Percentiles rank a stretch among this genome's conserved stretches.
Evolutionary conservation across 2,329 filamentous ascomycete genomes (phyloP).

Genomic region (Sporothrix pallida): DNA sequence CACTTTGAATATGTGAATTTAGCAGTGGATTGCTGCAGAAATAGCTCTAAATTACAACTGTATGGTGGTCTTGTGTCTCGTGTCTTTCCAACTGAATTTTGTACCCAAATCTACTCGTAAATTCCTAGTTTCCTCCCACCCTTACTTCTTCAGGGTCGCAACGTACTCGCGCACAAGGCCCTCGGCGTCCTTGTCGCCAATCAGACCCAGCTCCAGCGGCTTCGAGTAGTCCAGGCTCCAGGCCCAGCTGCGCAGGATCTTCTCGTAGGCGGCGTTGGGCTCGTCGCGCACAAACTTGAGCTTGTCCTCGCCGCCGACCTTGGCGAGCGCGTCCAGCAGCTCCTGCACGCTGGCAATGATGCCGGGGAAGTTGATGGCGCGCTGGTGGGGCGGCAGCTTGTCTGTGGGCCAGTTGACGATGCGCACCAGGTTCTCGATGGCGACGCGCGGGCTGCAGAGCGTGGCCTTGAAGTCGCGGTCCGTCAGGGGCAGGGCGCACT

Average conservation of each 20-base stretch:
- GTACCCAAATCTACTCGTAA: background rate
- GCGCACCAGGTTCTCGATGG: conserved; percentile 60
- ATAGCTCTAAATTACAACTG: conserved; percentile 11
- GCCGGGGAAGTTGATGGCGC: conserved; percentile 64
- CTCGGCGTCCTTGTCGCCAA: conserved; percentile 58
- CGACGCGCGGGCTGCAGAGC: conserved; percentile 58
- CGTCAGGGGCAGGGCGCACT: conserved; percentile 59
- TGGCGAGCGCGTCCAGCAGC: conserved; percentile 63
- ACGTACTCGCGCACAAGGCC: conserved; percentile 62
- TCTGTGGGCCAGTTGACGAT: conserved; percentile 49
- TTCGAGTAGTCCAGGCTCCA: conserved; percentile 60
- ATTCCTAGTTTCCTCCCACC: background rate
- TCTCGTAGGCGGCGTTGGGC: conserved; percentile 59
- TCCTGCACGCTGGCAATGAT: conserved; percentile 63
- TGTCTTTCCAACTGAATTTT: conserved; percentile 12
- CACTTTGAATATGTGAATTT: background rate
- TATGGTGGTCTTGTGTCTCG: conserved; percentile 20
- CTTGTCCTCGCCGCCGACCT: conserved; percentile 61
- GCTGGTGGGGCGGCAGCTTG: conserved; percentile 53
- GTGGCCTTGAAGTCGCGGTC: conserved; percentile 59
- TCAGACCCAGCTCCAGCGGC: conserved; percentile 57
- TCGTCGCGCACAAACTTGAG: conserved; percentile 60
- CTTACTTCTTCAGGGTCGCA: conserved; percentile 45
- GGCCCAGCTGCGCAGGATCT: conserved; percentile 66
- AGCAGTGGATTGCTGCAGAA: background rate